Evolutionary conservation across 257 asterid species (phyloP).

Genomic region (Verbena officinalis): DNA sequence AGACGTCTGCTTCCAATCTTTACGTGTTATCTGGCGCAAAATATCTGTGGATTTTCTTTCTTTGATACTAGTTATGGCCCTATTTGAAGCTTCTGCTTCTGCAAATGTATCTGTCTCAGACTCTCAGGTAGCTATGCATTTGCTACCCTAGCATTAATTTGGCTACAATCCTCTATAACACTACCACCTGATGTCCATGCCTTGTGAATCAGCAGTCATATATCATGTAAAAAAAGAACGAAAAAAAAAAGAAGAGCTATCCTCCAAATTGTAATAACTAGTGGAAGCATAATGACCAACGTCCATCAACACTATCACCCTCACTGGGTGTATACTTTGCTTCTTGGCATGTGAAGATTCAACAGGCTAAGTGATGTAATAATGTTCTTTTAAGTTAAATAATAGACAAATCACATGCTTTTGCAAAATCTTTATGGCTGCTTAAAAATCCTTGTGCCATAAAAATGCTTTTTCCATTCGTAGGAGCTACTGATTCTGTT

Average conservation of each 20-base stretch:
- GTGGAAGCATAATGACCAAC: no score
- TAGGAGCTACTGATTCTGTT: constrained; percentile 2
- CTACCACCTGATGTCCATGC: neutral
- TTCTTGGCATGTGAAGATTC: no score
- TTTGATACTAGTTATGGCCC: neutral
- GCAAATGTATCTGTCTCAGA: neutral
- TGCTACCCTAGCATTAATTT: neutral
- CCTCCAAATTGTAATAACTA: no score
- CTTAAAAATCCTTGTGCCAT: no score
- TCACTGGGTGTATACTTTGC: no score
- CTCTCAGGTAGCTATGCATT: neutral
- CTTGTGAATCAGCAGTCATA: neutral
- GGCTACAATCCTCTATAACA: no score
- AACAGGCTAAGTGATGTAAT: no score
- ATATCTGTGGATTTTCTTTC: neutral
- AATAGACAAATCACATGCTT: neutral
- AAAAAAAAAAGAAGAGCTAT: no score
- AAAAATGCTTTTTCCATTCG: neutral
- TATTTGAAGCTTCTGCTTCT: neutral
- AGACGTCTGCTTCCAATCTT: neutral
- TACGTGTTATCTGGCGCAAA: neutral
- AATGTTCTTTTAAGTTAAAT: no score
- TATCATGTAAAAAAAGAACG: neutral
- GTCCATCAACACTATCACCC: no score
- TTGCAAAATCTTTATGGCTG: constrained; percentile 5